Evolutionary conservation across 2,329 filamentous ascomycete species (phyloP).

Genomic region (Ophiostoma tasmaniense): DNA sequence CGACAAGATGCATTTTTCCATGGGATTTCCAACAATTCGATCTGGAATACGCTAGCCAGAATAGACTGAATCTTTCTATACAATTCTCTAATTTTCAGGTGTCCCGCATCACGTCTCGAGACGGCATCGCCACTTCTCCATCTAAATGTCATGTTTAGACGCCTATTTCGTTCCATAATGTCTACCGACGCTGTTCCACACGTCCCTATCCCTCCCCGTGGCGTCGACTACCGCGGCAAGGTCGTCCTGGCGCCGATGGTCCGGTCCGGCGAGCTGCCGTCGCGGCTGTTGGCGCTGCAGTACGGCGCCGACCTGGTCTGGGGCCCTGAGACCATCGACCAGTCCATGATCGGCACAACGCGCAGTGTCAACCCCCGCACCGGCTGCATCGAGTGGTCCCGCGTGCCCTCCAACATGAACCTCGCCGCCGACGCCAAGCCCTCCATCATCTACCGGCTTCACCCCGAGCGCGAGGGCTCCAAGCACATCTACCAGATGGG

Average conservation of each 20-base stretch:
- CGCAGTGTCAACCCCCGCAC: slow-evolving; percentile 68
- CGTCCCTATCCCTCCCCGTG: slow-evolving; percentile 77
- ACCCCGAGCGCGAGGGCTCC: slow-evolving; percentile 65
- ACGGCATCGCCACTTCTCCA: not conserved
- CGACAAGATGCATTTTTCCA: not conserved
- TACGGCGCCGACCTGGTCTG: slow-evolving; percentile 97
- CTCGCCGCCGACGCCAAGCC: slow-evolving; percentile 47
- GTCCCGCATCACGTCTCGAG: not conserved
- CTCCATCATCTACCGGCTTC: slow-evolving; percentile 74
- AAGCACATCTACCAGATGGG: slow-evolving; percentile 87
- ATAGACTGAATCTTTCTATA: not conserved
- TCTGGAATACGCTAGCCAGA: not conserved
- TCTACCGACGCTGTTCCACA: slow-evolving; percentile 48
- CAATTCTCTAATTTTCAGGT: not conserved
- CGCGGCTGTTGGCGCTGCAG: slow-evolving; percentile 75
- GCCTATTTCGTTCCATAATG: slow-evolving; percentile 45
- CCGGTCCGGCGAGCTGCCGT: slow-evolving; percentile 89
- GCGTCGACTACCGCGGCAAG: slow-evolving; percentile 90
- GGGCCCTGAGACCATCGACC: slow-evolving; percentile 94
- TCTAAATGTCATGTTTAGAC: slow-evolving; percentile 19
- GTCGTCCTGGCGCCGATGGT: slow-evolving; percentile 97
- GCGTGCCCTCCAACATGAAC: slow-evolving; percentile 61
- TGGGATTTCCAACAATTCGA: not conserved
- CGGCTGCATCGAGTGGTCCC: slow-evolving; percentile 76
- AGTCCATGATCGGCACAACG: slow-evolving; percentile 79